These are phyloP conservation scores for Lachnum nothofagi DNA, from an alignment of 2,329 filamentous ascomycete species.

Conservation along the genomic window DNA sequence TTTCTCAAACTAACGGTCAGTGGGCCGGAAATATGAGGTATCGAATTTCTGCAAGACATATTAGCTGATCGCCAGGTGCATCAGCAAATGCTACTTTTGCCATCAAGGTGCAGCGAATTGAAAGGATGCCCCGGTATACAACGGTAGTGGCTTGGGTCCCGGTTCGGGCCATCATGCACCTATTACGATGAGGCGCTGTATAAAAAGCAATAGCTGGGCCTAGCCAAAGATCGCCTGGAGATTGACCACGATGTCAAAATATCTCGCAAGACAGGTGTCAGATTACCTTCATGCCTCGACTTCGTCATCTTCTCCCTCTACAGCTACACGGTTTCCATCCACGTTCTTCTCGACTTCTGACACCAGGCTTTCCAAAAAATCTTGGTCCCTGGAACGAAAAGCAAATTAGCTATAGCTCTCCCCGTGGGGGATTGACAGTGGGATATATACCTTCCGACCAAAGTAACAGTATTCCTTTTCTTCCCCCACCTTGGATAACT, in stretches of 20 bases:
- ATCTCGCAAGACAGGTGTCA: neutral
- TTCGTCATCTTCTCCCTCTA: constrained; percentile 67
- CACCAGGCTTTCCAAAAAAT: constrained; percentile 73
- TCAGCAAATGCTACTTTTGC: no score
- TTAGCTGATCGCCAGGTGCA: no score
- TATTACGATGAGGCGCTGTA: neutral
- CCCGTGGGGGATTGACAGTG: no score
- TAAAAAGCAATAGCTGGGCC: neutral
- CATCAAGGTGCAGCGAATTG: no score
- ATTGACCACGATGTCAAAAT: constrained; percentile 1
- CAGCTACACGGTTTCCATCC: constrained; percentile 61
- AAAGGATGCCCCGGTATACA: no score
- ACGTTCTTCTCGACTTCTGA: constrained; percentile 73
- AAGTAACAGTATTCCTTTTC: constrained; percentile 79
- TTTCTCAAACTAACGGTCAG: no score
- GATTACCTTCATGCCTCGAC: constrained; percentile 12
- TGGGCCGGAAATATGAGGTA: no score
- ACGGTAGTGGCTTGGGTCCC: no score
- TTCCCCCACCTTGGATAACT: constrained; percentile 93
- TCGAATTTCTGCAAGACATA: no score
- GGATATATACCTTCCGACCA: constrained; percentile 58
- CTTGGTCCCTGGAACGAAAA: constrained; percentile 51
- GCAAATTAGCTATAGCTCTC: constrained; percentile 1
- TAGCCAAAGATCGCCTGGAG: neutral
- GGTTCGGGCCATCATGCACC: neutral